Percentiles rank a stretch among this genome's conserved stretches.
Conservation (phyloP, 2,329 filamentous ascomycete species). For the Elsinoe necatrix region DNA sequence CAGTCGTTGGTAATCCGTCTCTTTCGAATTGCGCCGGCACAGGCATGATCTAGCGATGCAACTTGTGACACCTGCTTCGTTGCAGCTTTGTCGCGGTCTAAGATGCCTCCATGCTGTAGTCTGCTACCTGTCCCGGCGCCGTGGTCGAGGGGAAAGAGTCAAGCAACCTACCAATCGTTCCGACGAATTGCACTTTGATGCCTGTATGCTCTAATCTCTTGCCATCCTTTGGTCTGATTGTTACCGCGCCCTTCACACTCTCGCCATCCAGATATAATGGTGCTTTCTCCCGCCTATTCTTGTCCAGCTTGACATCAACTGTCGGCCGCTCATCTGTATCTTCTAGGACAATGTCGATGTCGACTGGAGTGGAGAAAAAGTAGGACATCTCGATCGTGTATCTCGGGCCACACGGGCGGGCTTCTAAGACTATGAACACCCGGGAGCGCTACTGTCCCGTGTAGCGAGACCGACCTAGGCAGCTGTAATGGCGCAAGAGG, state of each 20-base stretch:
- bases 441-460: background rate
- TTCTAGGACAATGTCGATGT: slow-evolving; percentile 97
- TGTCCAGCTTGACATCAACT: slow-evolving; percentile 97
- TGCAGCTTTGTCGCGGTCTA: background rate
- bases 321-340: slow-evolving; percentile 89
- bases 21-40: too few relatives aligned
- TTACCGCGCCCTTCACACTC: slow-evolving; percentile 93
- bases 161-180: slow-evolving; percentile 69
- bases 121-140: background rate
- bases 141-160: background rate
- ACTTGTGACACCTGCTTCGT: background rate
- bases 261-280: slow-evolving; percentile 97
- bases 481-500: background rate
- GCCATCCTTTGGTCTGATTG: slow-evolving; percentile 91
- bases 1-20: too few relatives aligned
- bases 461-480: background rate
- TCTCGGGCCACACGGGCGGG: too few relatives aligned
- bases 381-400: slow-evolving; percentile 65
- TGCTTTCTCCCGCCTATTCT: slow-evolving; percentile 93
- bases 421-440: too few relatives aligned
- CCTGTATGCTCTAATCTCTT: slow-evolving; percentile 96
- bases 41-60: too few relatives aligned
- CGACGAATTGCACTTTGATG: slow-evolving; percentile 99
- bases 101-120: background rate
- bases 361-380: slow-evolving; percentile 95